phyloP scores from a whole-genome alignment of 495 filamentous ascomycete genomes.

The Stereocaulon alpinum region DNA sequence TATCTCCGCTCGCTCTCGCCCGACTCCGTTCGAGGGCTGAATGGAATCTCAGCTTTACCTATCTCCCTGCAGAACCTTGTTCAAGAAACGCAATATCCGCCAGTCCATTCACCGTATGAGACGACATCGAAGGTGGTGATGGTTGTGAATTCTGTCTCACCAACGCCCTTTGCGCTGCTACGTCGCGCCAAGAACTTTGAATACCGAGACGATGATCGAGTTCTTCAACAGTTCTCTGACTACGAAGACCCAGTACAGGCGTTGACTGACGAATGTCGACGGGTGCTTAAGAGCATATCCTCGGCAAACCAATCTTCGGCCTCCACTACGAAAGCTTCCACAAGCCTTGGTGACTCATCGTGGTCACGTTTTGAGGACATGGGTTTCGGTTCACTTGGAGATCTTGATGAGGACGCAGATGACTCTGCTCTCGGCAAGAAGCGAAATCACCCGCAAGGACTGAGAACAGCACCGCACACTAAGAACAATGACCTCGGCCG shows the following conservation, averaged over 20 bases:
- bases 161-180: conserved; percentile 84
- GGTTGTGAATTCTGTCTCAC: conserved; percentile 92
- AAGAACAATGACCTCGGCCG: conserved; percentile 54
- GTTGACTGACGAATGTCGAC: conserved; percentile 83
- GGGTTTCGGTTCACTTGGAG: conserved; percentile 72
- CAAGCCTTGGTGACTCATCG: conserved; percentile 67
- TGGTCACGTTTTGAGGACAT: conserved; percentile 97
- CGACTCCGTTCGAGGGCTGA: conserved; percentile 55
- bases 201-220: conserved; percentile 78
- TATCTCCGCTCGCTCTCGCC: conserved; percentile 86
- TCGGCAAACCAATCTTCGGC: conserved; percentile 73
- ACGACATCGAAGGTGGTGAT: conserved; percentile 83
- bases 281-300: conserved; percentile 82
- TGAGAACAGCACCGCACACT: conserved; percentile 55
- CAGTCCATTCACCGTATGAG: conserved; percentile 68
- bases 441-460: conserved; percentile 27
- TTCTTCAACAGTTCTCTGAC: conserved; percentile 70
- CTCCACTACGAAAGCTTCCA: conserved; percentile 55
- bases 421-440: conserved; percentile 25
- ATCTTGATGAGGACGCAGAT: conserved; percentile 55
- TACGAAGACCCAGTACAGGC: conserved; percentile 84
- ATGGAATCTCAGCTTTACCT: conserved; percentile 72
- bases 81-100: conserved; percentile 90
- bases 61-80: conserved; percentile 83
- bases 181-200: conserved; percentile 91